Percentiles rank a stretch among this genome's conserved stretches.
Conservation (phyloP, 305 asterid species). For the Andrographis paniculata region DNA sequence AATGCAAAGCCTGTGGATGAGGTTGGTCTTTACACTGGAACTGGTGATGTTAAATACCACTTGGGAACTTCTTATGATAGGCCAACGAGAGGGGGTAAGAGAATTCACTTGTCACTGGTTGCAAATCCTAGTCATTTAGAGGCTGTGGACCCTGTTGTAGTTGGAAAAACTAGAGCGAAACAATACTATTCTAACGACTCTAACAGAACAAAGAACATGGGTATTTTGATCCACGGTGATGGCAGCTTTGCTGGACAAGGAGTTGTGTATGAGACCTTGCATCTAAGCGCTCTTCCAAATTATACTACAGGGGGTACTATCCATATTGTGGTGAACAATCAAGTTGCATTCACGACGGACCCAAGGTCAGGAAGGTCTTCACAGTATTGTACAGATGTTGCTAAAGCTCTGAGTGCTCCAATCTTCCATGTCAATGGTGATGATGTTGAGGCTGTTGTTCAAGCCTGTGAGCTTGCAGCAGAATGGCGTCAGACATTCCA, state of each 20-base stretch:
- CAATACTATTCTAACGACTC: slow-evolving; percentile 78
- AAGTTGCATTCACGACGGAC: slow-evolving; percentile 95
- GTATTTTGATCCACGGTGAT: slow-evolving; percentile 91
- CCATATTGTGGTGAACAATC: slow-evolving; percentile 95
- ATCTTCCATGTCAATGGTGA: slow-evolving; percentile 97
- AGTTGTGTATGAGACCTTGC: slow-evolving; percentile 94
- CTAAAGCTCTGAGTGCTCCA: slow-evolving; percentile 85
- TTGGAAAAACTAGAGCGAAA: slow-evolving; percentile 94
- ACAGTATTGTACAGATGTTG: slow-evolving; percentile 98
- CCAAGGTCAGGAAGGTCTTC: slow-evolving; percentile 91
- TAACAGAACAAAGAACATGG: slow-evolving; percentile 76
- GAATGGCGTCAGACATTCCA: slow-evolving; percentile 98
- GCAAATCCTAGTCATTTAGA: slow-evolving; percentile 99
- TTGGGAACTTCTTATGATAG: slow-evolving; percentile 95
- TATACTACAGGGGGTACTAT: slow-evolving; percentile 95
- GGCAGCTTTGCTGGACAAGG: slow-evolving; percentile 99
- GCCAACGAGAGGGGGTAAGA: slow-evolving; percentile 93
- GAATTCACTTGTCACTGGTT: slow-evolving; percentile 88
- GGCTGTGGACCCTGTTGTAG: slow-evolving; percentile 91
- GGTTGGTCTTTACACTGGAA: slow-evolving; percentile 82
- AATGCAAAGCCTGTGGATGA: slow-evolving; percentile 84
- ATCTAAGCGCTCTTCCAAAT: slow-evolving; percentile 97
- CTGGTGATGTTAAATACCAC: slow-evolving; percentile 97
- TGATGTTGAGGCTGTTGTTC: slow-evolving; percentile 91
- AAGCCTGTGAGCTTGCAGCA: slow-evolving; percentile 95